Percentiles rank a stretch among this genome's conserved stretches.
Conservation (phyloP, 129 eudicot genomes). For the Centaurea solstitialis region DNA sequence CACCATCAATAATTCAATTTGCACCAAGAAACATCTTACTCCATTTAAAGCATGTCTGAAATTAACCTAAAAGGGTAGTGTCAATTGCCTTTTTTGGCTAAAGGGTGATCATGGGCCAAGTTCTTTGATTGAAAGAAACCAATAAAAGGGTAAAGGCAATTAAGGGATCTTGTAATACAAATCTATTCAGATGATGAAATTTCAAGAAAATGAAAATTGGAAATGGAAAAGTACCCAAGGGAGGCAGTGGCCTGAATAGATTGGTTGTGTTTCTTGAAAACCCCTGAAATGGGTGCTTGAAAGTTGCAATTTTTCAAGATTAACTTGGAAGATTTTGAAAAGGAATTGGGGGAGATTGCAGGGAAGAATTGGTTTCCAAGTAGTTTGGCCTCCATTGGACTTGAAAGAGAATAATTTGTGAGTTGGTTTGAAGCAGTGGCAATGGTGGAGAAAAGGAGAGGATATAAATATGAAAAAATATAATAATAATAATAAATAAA, state of each 20-base stretch:
- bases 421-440: not conserved
- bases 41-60: not conserved
- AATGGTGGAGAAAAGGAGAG: not conserved
- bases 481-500: not conserved
- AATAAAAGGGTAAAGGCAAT: not conserved
- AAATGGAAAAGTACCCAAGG: slow-evolving; percentile 46
- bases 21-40: not conserved
- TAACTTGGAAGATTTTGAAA: slow-evolving; percentile 23
- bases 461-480: not conserved
- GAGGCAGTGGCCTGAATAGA: slow-evolving; percentile 52
- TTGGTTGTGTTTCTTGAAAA: slow-evolving; percentile 20
- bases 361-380: slow-evolving; percentile 28
- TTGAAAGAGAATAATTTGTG: not conserved
- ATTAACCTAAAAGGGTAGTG: not conserved
- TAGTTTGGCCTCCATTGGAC: slow-evolving; percentile 63
- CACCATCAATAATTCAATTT: not conserved
- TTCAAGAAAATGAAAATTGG: not conserved
- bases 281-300: slow-evolving; percentile 17
- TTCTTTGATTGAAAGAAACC: slow-evolving; percentile 9
- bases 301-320: slow-evolving; percentile 24
- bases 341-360: slow-evolving; percentile 8
- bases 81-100: not conserved
- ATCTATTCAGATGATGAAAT: not conserved
- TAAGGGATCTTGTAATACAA: not conserved
- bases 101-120: slow-evolving; percentile 1